Percentiles rank a stretch among this genome's conserved stretches.
These are phyloP conservation scores for Sporothrix inflata DNA, from an alignment of 2,329 filamentous ascomycete genomes.

Conservation along the genomic window DNA sequence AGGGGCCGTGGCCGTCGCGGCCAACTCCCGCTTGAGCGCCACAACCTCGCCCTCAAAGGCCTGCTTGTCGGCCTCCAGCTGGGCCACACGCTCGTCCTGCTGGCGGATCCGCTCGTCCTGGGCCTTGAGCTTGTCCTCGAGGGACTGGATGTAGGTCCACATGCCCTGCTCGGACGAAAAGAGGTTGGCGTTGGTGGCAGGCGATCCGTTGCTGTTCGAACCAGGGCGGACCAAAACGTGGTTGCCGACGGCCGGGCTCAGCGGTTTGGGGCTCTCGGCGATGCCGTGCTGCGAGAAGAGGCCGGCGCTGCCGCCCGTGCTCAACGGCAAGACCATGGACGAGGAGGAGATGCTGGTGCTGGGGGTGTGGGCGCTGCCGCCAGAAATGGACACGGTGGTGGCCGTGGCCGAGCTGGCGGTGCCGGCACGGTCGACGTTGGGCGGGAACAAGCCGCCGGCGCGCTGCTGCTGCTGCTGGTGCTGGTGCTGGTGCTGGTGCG, in stretches of 20 bases:
- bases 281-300: constrained; percentile 72
- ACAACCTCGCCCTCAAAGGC: constrained; percentile 45
- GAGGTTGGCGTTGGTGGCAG: constrained; percentile 64
- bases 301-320: constrained; percentile 43
- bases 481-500: constrained; percentile 52
- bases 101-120: constrained; percentile 48
- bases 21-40: constrained; percentile 44
- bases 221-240: neutral
- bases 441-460: constrained; percentile 65
- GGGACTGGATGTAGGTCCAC: constrained; percentile 71
- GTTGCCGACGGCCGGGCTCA: constrained; percentile 60
- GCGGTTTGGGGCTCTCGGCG: constrained; percentile 84
- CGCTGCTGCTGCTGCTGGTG: constrained; percentile 49
- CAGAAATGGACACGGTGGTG: neutral
- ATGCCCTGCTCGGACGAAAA: constrained; percentile 67
- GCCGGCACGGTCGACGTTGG: constrained; percentile 58
- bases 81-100: constrained; percentile 37
- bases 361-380: neutral
- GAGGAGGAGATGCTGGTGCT: constrained; percentile 41
- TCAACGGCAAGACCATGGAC: neutral
- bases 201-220: constrained; percentile 41
- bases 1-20: constrained; percentile 21
- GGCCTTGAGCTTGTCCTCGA: constrained; percentile 63
- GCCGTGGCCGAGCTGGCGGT: constrained; percentile 9
- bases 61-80: constrained; percentile 48